Percentiles rank a stretch among this genome's conserved stretches.
These are phyloP conservation scores for Ehretia macrophylla DNA, from an alignment of 257 asterid species.

Conservation along the genomic window DNA sequence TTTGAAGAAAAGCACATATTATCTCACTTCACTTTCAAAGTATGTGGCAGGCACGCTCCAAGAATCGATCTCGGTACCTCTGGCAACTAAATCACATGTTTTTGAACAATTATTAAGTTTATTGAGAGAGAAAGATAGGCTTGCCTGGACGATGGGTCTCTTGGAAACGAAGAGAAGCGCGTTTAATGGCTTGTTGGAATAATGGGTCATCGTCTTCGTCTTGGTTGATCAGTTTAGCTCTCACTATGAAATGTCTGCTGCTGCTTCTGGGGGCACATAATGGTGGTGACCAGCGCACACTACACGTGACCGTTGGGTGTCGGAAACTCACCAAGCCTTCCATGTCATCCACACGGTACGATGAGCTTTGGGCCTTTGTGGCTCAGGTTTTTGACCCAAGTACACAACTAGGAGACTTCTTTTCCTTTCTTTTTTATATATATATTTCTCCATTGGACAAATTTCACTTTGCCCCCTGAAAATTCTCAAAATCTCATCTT, in stretches of 20 bases:
- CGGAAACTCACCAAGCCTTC: conserved; percentile 18
- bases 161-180: conserved; percentile 56
- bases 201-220: conserved; percentile 20
- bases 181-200: conserved; percentile 39
- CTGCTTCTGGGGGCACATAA: conserved; percentile 12
- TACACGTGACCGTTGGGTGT: conserved; percentile 9
- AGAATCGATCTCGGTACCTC: too few species aligned
- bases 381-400: not conserved
- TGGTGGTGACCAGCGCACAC: conserved; percentile 13
- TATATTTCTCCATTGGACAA: too few species aligned
- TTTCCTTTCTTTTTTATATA: too few species aligned
- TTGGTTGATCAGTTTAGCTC: conserved; percentile 20
- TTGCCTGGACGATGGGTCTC: conserved; percentile 73
- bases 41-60: too few species aligned
- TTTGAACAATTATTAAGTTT: too few species aligned
- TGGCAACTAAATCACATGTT: too few species aligned
- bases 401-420: not conserved
- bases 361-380: not conserved
- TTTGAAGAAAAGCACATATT: too few species aligned
- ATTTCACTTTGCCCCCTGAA: too few species aligned
- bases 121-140: not conserved
- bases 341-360: conserved; percentile 10
- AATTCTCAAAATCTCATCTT: too few species aligned
- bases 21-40: too few species aligned
- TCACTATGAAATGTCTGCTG: conserved; percentile 10